Evolutionary conservation across 2,329 filamentous ascomycete species (phyloP), one percentile per base, ranked within the genome.

Genomic region (Colletotrichum tofieldiae): DNA sequence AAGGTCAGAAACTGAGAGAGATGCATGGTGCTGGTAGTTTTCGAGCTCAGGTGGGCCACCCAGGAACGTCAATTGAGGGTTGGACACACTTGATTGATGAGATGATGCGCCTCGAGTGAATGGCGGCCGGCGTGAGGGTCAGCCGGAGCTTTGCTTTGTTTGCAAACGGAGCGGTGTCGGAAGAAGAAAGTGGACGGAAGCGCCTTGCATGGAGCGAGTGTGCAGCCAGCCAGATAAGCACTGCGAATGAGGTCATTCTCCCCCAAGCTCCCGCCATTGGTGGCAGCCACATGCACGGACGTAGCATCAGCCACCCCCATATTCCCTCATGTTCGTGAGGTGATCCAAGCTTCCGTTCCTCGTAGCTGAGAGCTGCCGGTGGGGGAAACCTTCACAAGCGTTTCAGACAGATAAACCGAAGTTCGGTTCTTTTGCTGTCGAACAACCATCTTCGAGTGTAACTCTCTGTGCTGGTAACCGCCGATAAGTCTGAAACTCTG

Each of bases 91-190:
- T 47, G 49, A 67, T 61, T 49, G 63, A 41, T 26, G 56, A 61
- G 41, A 29, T 51, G n/a, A 32, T 49, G 56, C 39, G 56, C 68
- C 55, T 55, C 43, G 32, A 56, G 47, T 61, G 41, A 35, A 37
- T n/a, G 39, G 56, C 32, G 41, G 26, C 59, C n/a, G 59, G 59
- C 59, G 45, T 26, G 18, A n/a, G 23, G 47, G 45, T 62, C 39
- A 12, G 12, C 45, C 60, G 35, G 35, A 63, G 60, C 60, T 52
- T 63, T 16, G n/a, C 60, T 52, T 16, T 41, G 32, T 32, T 45
- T 64, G 65, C 68, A 67, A 68, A 37, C 65, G 58, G 68, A 68
- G 69, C 70, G 66, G 47, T 65, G 70, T 72, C 70, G 70, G 70
- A 70, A 47, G 47, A 32, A 70, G 45, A 66, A 43, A 37, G 45